These are phyloP conservation scores for Sporothrix pseudoabietina DNA, from an alignment of 2,329 filamentous ascomycete genomes.

Conservation along the genomic window DNA sequence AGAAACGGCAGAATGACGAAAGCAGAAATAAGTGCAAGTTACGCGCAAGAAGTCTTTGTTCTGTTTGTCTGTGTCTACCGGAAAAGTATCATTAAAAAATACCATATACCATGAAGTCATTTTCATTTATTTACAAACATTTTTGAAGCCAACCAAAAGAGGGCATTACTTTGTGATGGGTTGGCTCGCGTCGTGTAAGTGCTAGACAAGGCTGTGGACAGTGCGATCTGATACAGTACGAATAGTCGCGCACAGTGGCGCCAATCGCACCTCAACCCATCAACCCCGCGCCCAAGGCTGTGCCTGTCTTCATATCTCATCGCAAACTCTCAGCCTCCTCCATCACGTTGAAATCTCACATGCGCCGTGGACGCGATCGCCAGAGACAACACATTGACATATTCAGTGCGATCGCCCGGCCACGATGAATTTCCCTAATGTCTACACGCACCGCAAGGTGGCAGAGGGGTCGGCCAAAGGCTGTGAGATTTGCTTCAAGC, in stretches of 20 bases:
- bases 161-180: too few species aligned
- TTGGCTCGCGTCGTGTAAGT: too few species aligned
- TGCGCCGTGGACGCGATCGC: background rate
- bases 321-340: background rate
- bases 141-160: too few species aligned
- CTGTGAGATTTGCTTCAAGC: conserved; percentile 91
- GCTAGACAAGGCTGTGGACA: conserved; percentile 9
- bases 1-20: background rate
- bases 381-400: background rate
- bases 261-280: background rate
- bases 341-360: background rate
- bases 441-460: conserved; percentile 83
- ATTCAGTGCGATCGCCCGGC: background rate
- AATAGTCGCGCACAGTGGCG: background rate
- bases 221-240: conserved; percentile 22
- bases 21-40: too few species aligned
- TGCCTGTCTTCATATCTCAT: background rate
- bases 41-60: too few species aligned
- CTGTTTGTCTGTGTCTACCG: too few species aligned
- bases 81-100: too few species aligned
- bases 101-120: too few species aligned
- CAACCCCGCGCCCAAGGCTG: conserved; percentile 14
- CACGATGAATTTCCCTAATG: conserved; percentile 66
- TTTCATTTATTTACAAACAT: too few species aligned
- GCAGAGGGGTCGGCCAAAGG: conserved; percentile 80